Conservation (phyloP, 2,329 filamentous ascomycete genomes). For the Fusarium sp. region DNA sequence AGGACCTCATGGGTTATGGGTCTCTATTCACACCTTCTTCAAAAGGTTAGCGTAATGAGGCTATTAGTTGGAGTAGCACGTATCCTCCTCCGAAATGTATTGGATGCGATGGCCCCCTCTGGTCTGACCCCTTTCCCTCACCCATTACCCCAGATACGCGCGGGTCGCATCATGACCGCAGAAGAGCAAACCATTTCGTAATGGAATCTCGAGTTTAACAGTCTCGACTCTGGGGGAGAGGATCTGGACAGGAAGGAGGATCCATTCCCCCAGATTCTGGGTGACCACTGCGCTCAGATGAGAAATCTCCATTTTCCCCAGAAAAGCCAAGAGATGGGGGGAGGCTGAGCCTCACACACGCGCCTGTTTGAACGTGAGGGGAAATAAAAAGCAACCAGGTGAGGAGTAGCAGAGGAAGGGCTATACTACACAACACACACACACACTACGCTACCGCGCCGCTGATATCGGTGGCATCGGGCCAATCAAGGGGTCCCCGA, state of each 20-base stretch:
- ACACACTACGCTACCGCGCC: slow-evolving; percentile 13
- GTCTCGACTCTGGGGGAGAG: slow-evolving; percentile 29
- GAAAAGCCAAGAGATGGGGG: slow-evolving; percentile 31
- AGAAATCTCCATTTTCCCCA: slow-evolving; percentile 28
- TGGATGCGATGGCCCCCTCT: slow-evolving; percentile 17
- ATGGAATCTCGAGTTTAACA: slow-evolving; percentile 23
- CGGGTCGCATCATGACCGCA: slow-evolving; percentile 9
- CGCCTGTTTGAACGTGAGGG: slow-evolving; percentile 24
- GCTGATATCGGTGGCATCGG: slow-evolving; percentile 11
- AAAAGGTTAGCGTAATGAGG: slow-evolving; percentile 21
- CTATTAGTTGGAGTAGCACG: slow-evolving; percentile 39
- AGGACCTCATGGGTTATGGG: background rate
- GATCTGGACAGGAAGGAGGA: slow-evolving; percentile 20
- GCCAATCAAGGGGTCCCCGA: slow-evolving; percentile 39
- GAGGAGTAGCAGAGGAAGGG: background rate
- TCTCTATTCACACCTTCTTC: slow-evolving; percentile 30
- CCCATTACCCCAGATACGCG: background rate
- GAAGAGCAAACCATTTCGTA: slow-evolving; percentile 35
- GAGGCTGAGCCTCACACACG: slow-evolving; percentile 15
- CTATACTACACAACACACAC: background rate
- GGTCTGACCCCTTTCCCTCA: slow-evolving; percentile 19
- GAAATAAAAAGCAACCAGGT: slow-evolving; percentile 18
- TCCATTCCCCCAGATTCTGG: slow-evolving; percentile 22
- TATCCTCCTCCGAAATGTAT: slow-evolving; percentile 14
- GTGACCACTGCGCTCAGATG: slow-evolving; percentile 6